These are phyloP conservation scores for Dactylorhiza incarnata DNA, from an alignment of 106 monocot species.

Conservation along the genomic window DNA sequence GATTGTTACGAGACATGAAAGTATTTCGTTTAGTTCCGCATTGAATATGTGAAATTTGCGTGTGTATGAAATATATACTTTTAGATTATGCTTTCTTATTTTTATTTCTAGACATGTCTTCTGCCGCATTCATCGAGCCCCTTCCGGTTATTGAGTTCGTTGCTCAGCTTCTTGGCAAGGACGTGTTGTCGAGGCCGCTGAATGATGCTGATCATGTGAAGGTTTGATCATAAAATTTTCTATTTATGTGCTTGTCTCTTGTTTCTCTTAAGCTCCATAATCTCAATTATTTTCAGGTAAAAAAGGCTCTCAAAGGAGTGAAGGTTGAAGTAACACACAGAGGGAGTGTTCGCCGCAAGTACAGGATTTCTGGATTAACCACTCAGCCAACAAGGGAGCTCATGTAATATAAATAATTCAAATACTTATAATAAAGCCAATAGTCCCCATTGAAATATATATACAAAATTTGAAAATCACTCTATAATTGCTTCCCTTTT, in stretches of 20 bases:
- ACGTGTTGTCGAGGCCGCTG: constrained; percentile 55
- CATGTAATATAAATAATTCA: constrained; percentile 33
- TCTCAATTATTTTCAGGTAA: constrained; percentile 40
- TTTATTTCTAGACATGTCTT: constrained; percentile 66
- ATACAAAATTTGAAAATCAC: too few relatives aligned
- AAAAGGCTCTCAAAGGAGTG: constrained; percentile 78
- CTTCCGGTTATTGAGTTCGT: constrained; percentile 79
- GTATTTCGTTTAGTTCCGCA: too few relatives aligned
- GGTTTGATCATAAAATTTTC: constrained; percentile 25
- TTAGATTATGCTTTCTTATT: not conserved
- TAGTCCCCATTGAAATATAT: too few relatives aligned
- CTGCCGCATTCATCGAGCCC: constrained; percentile 82
- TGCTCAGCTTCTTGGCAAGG: constrained; percentile 52
- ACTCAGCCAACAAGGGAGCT: constrained; percentile 74
- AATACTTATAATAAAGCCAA: too few relatives aligned
- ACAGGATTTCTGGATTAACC: constrained; percentile 76
- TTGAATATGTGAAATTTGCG: too few relatives aligned
- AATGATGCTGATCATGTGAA: constrained; percentile 89
- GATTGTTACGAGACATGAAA: too few relatives aligned
- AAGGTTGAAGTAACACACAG: constrained; percentile 83
- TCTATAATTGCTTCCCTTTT: too few relatives aligned
- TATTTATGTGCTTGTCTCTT: not conserved
- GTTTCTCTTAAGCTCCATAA: not conserved
- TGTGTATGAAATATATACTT: too few relatives aligned
- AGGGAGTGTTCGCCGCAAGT: constrained; percentile 75